Evolutionary conservation across 2,329 filamentous ascomycete species (phyloP).

Genomic region (Hypocreales sp.): DNA sequence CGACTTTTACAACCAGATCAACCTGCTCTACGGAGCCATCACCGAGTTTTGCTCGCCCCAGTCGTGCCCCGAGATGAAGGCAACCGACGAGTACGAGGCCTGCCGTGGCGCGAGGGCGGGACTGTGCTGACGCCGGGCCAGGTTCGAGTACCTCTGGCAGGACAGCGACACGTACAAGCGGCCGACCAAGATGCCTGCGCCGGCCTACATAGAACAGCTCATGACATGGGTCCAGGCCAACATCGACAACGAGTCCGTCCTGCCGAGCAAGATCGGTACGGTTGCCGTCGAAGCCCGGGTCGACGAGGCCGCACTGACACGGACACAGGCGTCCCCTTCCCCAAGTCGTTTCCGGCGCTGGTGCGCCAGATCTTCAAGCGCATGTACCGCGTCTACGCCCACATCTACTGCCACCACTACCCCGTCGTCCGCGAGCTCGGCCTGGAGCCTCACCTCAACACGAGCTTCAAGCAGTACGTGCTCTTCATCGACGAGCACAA

Average conservation of each 20-base stretch:
- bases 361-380: constrained; percentile 97
- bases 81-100: constrained; percentile 75
- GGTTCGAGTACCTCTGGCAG: constrained; percentile 98
- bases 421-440: constrained; percentile 90
- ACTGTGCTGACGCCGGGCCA: constrained; percentile 15
- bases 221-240: constrained; percentile 94
- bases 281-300: too few species aligned
- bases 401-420: constrained; percentile 99
- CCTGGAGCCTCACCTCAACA: constrained; percentile 93
- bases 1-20: constrained; percentile 99
- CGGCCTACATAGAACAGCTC: constrained; percentile 93
- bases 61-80: constrained; percentile 98
- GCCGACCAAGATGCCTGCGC: constrained; percentile 94
- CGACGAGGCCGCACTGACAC: constrained; percentile 4
- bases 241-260: constrained; percentile 88
- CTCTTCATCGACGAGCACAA: constrained; percentile 96
- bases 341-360: constrained; percentile 76
- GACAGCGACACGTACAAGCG: constrained; percentile 87
- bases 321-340: constrained; percentile 68
- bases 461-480: constrained; percentile 99
- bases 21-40: constrained; percentile 94
- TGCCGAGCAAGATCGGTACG: constrained; percentile 80
- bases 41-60: constrained; percentile 98
- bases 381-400: constrained; percentile 94
- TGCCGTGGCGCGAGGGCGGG: too few species aligned